phyloP scores from a whole-genome alignment of 2,329 filamentous ascomycete species.

The Escovopsis weberi region DNA sequence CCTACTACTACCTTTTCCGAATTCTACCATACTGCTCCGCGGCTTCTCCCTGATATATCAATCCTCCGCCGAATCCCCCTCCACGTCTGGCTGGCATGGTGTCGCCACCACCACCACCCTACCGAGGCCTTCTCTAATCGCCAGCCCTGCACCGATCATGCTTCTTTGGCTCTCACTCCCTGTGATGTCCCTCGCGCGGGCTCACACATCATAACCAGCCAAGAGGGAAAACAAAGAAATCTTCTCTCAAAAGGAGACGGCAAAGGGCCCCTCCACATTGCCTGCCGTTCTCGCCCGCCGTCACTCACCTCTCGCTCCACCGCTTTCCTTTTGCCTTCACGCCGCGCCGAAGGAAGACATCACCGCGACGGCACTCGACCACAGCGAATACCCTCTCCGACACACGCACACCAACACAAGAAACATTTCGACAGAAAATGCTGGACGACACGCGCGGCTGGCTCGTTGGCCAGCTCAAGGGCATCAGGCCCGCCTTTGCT shows the following conservation, averaged over 20 bases:
- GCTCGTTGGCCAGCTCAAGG: conserved; percentile 29
- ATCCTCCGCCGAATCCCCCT: not conserved
- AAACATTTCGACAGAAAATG: conserved; percentile 10
- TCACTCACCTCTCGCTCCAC: too few relatives aligned
- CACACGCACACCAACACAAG: not conserved
- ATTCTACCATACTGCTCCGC: too few relatives aligned
- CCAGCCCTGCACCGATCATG: conserved; percentile 9
- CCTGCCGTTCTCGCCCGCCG: too few relatives aligned
- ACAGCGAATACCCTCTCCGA: not conserved
- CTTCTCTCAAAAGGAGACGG: too few relatives aligned
- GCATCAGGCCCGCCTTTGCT: conserved; percentile 41
- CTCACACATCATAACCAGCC: conserved; percentile 8
- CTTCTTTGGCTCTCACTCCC: conserved; percentile 6
- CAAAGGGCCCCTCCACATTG: too few relatives aligned
- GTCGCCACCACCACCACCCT: not conserved
- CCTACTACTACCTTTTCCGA: too few relatives aligned
- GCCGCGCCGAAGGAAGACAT: too few relatives aligned
- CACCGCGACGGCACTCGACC: not conserved
- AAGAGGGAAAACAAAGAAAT: not conserved
- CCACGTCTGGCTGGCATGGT: conserved; percentile 2
- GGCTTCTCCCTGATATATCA: too few relatives aligned
- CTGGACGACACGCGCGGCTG: conserved; percentile 19
- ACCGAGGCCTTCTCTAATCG: not conserved
- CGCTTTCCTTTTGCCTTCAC: too few relatives aligned
- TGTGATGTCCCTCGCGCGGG: conserved; percentile 12